Evolutionary conservation across 2,329 filamentous ascomycete genomes (phyloP), one percentile per base, ranked within the genome.

Genomic region (Phialophora tarda): DNA sequence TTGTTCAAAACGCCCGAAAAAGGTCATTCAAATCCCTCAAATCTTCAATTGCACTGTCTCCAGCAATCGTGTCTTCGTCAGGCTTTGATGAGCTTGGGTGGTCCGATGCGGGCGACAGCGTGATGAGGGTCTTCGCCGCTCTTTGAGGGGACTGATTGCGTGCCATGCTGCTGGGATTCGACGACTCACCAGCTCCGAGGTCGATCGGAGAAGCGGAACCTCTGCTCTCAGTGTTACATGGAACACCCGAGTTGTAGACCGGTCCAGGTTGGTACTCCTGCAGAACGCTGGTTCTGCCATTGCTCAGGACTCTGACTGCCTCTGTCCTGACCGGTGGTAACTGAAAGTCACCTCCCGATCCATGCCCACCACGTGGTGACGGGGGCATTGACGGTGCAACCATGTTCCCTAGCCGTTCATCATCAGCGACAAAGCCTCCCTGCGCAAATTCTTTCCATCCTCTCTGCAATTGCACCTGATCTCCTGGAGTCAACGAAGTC

Each of bases 391-490:
- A 21, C 32, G 41, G 30, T 58, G 14, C 21, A 38, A 17, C 7
- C 12, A 28, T 57, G n/a, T 30, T 23, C 26, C 51, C 8, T 32
- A 51, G 47, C 54, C 62, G 58, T 59, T 63, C 26, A 47, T 64
- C 64, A 23, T 62, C 64, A 47, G 58, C 64, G 30, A 59, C 41
- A 41, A 67, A 53, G 23, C 61, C 58, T 51, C 59, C 59, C 11
- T 59, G 23, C 11, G 69, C 67, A 65, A 65, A 69, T 24, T 50
- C 38, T 6, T 62, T 63, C 68, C 68, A 71, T 14, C 51, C 51
- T 62, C 38, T 32, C 47, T 41, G 48, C 12, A 51, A 59, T 48
- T 67, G 51, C 12, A 50, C 12, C 21, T 69, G 67, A 32, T 63
- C 59, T 30, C 51, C 55, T 6, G 62, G 53, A 26, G 65, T 59